phyloP scores from a whole-genome alignment of 73 alveolate genomes.

The Paramecium bursaria region DNA sequence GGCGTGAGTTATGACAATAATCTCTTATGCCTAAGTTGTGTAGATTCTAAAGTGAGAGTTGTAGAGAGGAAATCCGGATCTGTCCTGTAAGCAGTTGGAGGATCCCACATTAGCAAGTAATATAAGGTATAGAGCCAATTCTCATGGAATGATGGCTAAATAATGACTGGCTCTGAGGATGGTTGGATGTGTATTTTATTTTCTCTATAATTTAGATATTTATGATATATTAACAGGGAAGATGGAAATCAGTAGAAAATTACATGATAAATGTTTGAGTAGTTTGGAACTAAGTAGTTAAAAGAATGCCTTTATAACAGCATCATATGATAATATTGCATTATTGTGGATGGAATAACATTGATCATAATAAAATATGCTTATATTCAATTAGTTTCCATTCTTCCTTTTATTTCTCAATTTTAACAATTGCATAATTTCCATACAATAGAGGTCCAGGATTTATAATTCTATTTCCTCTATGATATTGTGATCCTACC shows the following conservation, averaged over 20 bases:
- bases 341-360: constrained; percentile 30
- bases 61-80: constrained; percentile 4
- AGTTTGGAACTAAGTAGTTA: background rate
- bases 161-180: constrained; percentile 46
- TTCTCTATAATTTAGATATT: background rate
- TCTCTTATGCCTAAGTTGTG: constrained; percentile 17
- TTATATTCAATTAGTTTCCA: too few relatives aligned
- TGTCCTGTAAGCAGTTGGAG: background rate
- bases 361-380: too few relatives aligned
- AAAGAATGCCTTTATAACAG: constrained; percentile 32
- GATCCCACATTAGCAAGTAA: constrained; percentile 15
- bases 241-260: constrained; percentile 10
- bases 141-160: constrained; percentile 48
- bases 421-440: constrained; percentile 21
- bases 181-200: constrained; percentile 25
- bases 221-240: constrained; percentile 54
- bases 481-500: background rate
- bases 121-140: constrained; percentile 2
- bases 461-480: constrained; percentile 19
- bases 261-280: constrained; percentile 53
- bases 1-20: constrained; percentile 23
- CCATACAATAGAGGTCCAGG: constrained; percentile 45
- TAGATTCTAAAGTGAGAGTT: constrained; percentile 14
- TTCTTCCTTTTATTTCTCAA: too few relatives aligned
- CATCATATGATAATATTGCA: constrained; percentile 54